A percentile compares a stretch with the other conserved stretches of the same genome.
These are phyloP conservation scores for Candida sakaeoensis DNA, from an alignment of 805 yeast species.

Conservation along the genomic window DNA sequence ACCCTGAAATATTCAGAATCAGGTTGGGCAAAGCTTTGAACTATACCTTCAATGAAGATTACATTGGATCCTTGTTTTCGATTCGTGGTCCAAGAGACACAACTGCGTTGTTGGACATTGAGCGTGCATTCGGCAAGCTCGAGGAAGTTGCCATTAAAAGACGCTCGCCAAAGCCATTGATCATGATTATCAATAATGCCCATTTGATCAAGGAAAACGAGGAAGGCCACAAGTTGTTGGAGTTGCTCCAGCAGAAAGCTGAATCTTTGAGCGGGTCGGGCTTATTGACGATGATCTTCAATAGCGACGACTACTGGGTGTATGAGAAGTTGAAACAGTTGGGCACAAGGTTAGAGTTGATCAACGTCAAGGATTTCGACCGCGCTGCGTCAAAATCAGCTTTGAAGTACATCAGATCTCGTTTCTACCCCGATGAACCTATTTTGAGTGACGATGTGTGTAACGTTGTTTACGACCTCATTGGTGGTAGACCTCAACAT, in stretches of 20 bases:
- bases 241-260: conserved; percentile 78
- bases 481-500: conserved; percentile 87
- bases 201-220: conserved; percentile 75
- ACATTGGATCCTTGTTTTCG: conserved; percentile 75
- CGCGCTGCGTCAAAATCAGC: conserved; percentile 55
- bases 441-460: conserved; percentile 42
- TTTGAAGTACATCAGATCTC: conserved; percentile 46
- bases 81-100: conserved; percentile 84
- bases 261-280: conserved; percentile 74
- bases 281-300: conserved; percentile 65
- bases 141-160: conserved; percentile 66
- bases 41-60: conserved; percentile 74
- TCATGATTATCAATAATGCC: conserved; percentile 67
- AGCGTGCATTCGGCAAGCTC: conserved; percentile 71
- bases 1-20: conserved; percentile 76
- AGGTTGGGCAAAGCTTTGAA: conserved; percentile 73
- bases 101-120: conserved; percentile 76
- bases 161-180: conserved; percentile 51
- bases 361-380: conserved; percentile 62
- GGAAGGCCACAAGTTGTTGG: conserved; percentile 67
- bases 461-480: conserved; percentile 56
- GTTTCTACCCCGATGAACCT: conserved; percentile 29
- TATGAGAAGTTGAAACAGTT: conserved; percentile 69
- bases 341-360: conserved; percentile 71
- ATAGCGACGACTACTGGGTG: conserved; percentile 84